A percentile compares a stretch with the other conserved stretches of the same genome.
phyloP scores from a whole-genome alignment of 345 rosid species.

The Murraya paniculata region DNA sequence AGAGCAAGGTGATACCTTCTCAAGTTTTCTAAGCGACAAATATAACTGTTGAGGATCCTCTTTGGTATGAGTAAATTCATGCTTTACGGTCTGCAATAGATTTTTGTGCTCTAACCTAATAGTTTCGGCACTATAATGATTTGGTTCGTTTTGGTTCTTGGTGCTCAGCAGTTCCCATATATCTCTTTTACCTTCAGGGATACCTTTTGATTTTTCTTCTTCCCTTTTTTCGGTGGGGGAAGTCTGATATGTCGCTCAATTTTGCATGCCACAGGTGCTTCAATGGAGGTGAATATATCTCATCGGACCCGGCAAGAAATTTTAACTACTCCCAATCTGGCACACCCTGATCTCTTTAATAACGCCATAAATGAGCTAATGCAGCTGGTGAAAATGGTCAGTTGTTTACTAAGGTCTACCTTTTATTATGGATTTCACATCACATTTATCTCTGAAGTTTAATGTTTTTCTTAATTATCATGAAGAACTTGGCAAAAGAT shows the following conservation, averaged over 20 bases:
- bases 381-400: slow-evolving; percentile 82
- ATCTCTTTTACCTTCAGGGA: background rate
- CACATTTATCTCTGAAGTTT: background rate
- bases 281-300: slow-evolving; percentile 89
- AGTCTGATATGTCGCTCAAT: slow-evolving; percentile 2
- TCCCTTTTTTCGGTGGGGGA: background rate
- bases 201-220: background rate
- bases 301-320: slow-evolving; percentile 69
- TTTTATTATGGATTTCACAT: background rate
- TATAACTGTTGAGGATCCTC: background rate
- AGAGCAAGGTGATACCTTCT: background rate
- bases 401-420: background rate
- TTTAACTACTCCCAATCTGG: slow-evolving; percentile 54
- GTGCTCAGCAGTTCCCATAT: background rate
- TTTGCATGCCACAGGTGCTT: slow-evolving; percentile 49
- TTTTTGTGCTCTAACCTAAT: background rate
- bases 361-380: slow-evolving; percentile 66
- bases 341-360: slow-evolving; percentile 62
- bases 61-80: background rate
- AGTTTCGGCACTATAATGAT: background rate
- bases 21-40: background rate
- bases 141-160: background rate
- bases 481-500: slow-evolving; percentile 75
- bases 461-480: background rate
- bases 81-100: background rate